A percentile compares a stretch with the other conserved stretches of the same genome.
phyloP scores from a whole-genome alignment of 768 basidiomycete species.

The Tulasnella sp. region DNA sequence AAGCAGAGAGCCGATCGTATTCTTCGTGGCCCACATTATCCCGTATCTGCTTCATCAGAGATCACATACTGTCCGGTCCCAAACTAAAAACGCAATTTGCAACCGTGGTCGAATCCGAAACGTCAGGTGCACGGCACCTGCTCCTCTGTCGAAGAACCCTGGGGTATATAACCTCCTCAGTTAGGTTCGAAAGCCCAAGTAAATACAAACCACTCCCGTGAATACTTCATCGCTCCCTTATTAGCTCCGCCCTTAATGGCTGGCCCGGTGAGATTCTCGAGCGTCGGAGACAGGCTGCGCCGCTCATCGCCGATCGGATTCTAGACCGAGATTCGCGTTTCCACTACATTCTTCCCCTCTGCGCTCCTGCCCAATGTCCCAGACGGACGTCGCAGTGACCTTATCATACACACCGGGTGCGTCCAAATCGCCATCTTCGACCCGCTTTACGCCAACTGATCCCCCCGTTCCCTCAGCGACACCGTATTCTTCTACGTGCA shows the following conservation, averaged over 20 bases:
- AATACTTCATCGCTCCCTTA: background rate
- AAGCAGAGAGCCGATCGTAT: background rate
- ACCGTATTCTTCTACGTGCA: slow-evolving; percentile 82
- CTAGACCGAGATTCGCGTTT: background rate
- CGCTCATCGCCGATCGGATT: background rate
- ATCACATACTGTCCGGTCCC: background rate
- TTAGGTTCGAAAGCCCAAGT: background rate
- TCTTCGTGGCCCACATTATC: background rate
- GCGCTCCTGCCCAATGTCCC: background rate
- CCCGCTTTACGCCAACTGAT: too few species aligned
- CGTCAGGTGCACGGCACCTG: background rate
- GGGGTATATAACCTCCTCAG: background rate
- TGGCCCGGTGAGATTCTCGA: background rate
- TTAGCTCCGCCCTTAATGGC: background rate
- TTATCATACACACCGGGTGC: background rate
- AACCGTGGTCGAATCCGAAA: background rate
- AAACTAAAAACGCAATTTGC: background rate
- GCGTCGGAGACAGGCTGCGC: background rate
- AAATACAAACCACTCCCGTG: background rate
- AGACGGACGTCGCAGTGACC: background rate
- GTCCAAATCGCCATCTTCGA: background rate
- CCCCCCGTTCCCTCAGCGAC: slow-evolving; percentile 33
- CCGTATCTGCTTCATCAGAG: background rate
- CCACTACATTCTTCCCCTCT: background rate
- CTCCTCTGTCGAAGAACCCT: background rate